These are phyloP conservation scores for Cyberlindnera japonica DNA, from an alignment of 805 yeast species.

Conservation along the genomic window DNA sequence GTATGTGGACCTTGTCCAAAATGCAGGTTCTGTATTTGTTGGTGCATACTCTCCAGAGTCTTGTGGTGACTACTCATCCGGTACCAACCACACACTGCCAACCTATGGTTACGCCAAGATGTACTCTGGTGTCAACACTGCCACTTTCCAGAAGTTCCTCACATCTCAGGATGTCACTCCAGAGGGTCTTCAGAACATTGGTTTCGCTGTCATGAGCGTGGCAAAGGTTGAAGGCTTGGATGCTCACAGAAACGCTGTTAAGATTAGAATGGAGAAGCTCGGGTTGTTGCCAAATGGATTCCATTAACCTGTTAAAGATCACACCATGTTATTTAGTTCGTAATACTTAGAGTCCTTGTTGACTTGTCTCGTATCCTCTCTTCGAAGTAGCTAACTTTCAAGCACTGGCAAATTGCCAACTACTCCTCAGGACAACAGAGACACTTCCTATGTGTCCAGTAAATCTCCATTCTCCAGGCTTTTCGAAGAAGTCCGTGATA, in stretches of 20 bases:
- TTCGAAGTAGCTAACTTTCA: no score
- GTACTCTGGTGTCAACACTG: slow-evolving; percentile 95
- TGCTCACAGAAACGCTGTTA: slow-evolving; percentile 96
- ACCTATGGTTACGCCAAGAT: slow-evolving; percentile 98
- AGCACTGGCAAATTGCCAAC: no score
- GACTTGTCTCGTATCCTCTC: no score
- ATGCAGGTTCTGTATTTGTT: slow-evolving; percentile 96
- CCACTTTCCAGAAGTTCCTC: slow-evolving; percentile 91
- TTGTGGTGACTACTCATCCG: slow-evolving; percentile 97
- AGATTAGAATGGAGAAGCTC: slow-evolving; percentile 83
- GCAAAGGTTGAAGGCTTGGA: slow-evolving; percentile 97
- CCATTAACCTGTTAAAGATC: slow-evolving; percentile 18
- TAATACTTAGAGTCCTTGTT: no score
- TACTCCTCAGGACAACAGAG: no score
- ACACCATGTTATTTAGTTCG: no score
- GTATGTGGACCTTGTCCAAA: slow-evolving; percentile 70
- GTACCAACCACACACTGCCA: slow-evolving; percentile 98
- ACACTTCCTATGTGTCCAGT: no score
- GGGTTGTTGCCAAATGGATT: slow-evolving; percentile 45
- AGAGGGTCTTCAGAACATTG: slow-evolving; percentile 81
- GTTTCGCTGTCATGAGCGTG: slow-evolving; percentile 93
- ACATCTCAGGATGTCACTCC: slow-evolving; percentile 89
- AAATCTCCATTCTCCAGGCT: no score
- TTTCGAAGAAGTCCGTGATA: neutral
- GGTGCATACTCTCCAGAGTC: slow-evolving; percentile 97